Evolutionary conservation across 805 yeast genomes (phyloP), one percentile per base, ranked within the genome.

Genomic region (Barnettozyma siamensis): DNA sequence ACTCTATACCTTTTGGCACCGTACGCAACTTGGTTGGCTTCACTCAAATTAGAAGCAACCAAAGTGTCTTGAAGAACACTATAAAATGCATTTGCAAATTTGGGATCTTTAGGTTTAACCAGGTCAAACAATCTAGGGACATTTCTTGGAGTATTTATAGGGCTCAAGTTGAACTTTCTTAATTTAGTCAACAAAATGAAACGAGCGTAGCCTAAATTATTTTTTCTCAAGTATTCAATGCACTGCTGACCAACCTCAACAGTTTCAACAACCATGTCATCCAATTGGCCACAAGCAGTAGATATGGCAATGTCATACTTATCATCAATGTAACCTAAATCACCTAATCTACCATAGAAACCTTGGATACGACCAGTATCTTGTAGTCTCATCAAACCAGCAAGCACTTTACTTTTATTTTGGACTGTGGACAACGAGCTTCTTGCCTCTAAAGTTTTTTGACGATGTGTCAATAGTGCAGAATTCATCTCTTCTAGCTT

Each of bases 231-330:
- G 54, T 86, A 81, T 32, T 86, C 91, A 41, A 93, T 83, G 58
- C 94, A 84, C 42, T 72, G 76, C 49, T 80, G 83, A 6, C 88
- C 94, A 39, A 79, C 76, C 40, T 75, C 77, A 3, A 80, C 78
- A 4, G 76, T 73, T 36, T 88, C 97, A 3, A 93, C 98, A 15
- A 93, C 98, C 72, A 88, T 79, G 47, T 94, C 91, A 58, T 91
- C 95, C 43, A 93, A 68, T 8, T 89, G 80, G 1, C 95, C 88
- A 49, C 93, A 88, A 0, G 96, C 98, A 0, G 98, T 93, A 0
- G 98, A 88, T 8, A 93, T 78, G 0, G 99, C 99, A 39, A 88
- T 76, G 62, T 94, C 98, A 59, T 84, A 93, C 53, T 76, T 74
- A 48, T 83, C 86, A 58, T 88, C 96, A 48, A 93, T 93, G 2